A percentile compares a stretch with the other conserved stretches of the same genome.
phyloP scores from a whole-genome alignment of 768 basidiomycete genomes.

The Leccinum imitatum region DNA sequence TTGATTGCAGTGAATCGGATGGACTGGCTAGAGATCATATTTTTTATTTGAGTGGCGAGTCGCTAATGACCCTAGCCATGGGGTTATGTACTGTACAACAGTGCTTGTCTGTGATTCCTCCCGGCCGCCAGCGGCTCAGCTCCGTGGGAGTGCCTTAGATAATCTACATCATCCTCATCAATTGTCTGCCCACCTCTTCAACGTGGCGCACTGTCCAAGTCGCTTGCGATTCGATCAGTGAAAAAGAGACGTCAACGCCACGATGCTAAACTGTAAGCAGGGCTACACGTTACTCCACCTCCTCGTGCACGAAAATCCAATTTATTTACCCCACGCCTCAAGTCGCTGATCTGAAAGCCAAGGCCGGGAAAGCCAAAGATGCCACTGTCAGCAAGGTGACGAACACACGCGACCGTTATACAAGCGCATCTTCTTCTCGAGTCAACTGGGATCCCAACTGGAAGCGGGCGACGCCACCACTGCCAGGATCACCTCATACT shows the following conservation, averaged over 20 bases:
- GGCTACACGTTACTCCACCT: not conserved
- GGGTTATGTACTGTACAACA: no score
- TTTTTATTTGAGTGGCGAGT: no score
- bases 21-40: no score
- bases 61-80: no score
- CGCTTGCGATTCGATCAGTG: not conserved
- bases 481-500: conserved; percentile 1
- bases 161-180: not conserved
- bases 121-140: no score
- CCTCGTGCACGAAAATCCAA: not conserved
- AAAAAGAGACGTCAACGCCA: not conserved
- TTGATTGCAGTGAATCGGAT: no score
- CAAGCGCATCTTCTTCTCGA: conserved; percentile 57
- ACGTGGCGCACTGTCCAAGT: not conserved
- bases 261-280: conserved; percentile 34
- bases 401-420: conserved; percentile 54
- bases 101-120: no score
- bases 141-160: not conserved
- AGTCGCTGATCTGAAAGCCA: conserved; percentile 69
- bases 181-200: not conserved
- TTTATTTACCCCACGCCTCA: conserved; percentile 1
- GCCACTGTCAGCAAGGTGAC: conserved; percentile 50
- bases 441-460: conserved; percentile 63
- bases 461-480: conserved; percentile 46
- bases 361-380: conserved; percentile 62